phyloP scores from a whole-genome alignment of 2,329 filamentous ascomycete species.

The Podosphaera xanthii region DNA sequence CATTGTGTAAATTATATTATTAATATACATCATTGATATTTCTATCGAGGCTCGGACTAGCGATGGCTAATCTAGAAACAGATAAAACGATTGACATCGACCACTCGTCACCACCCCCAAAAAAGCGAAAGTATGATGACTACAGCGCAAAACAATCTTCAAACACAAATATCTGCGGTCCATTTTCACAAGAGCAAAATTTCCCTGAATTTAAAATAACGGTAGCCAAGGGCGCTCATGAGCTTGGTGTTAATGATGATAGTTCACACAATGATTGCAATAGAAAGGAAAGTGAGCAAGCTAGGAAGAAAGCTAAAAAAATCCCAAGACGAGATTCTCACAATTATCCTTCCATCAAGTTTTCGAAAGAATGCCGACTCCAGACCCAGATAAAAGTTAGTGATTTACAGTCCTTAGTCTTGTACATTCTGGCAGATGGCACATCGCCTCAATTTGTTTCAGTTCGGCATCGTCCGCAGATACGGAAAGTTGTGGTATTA shows the following conservation, averaged over 20 bases:
- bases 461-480: slow-evolving; percentile 36
- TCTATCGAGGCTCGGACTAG: no score
- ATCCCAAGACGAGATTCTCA: slow-evolving; percentile 29
- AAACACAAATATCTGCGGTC: slow-evolving; percentile 4
- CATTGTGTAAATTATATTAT: no score
- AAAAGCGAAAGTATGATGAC: slow-evolving; percentile 14
- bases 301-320: slow-evolving; percentile 37
- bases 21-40: no score
- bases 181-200: slow-evolving; percentile 11
- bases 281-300: slow-evolving; percentile 28
- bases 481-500: slow-evolving; percentile 62
- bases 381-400: slow-evolving; percentile 38
- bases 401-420: slow-evolving; percentile 37
- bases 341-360: slow-evolving; percentile 36
- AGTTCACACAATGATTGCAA: slow-evolving; percentile 19
- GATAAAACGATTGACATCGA: background rate
- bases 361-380: slow-evolving; percentile 29
- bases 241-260: slow-evolving; percentile 2
- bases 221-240: slow-evolving; percentile 7
- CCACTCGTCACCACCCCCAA: slow-evolving; percentile 3
- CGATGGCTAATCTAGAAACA: slow-evolving; percentile 3
- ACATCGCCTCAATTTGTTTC: slow-evolving; percentile 40
- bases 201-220: slow-evolving; percentile 17
- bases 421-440: slow-evolving; percentile 46
- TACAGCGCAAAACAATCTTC: slow-evolving; percentile 1